Percentiles rank a stretch among this genome's conserved stretches.
phyloP scores from a whole-genome alignment of 371 early-diverging fungal species.

The Mortierella sp. region DNA sequence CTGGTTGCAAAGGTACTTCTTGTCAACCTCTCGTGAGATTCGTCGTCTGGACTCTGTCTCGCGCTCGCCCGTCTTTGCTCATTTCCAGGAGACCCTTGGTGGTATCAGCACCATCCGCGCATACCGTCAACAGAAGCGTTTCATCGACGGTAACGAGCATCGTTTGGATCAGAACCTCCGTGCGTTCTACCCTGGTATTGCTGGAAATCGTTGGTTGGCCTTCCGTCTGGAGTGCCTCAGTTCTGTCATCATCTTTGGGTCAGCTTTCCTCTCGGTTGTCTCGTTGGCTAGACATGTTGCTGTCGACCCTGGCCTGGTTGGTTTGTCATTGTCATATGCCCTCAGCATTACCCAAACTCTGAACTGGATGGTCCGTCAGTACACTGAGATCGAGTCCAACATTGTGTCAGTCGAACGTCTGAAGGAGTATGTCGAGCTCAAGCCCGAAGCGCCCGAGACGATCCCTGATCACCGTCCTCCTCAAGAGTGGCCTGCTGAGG shows the following conservation, averaged over 20 bases:
- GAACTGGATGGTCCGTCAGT: conserved; percentile 88
- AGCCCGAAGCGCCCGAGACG: conserved; percentile 80
- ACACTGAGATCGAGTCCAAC: conserved; percentile 79
- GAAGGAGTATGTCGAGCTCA: conserved; percentile 87
- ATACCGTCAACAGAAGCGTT: conserved; percentile 78
- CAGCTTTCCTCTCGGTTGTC: conserved; percentile 74
- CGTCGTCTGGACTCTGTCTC: conserved; percentile 87
- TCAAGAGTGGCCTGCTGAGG: conserved; percentile 73
- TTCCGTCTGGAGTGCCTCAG: conserved; percentile 89
- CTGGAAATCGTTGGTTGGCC: conserved; percentile 93
- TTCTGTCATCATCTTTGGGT: conserved; percentile 76
- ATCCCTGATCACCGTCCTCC: conserved; percentile 61
- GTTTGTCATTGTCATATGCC: conserved; percentile 89
- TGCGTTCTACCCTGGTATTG: conserved; percentile 86
- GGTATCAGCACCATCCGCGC: conserved; percentile 89
- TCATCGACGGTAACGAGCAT: conserved; percentile 80
- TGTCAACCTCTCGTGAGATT: conserved; percentile 79
- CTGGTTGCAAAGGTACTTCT: conserved; percentile 76
- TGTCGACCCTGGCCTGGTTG: conserved; percentile 83
- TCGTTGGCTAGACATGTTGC: conserved; percentile 59
- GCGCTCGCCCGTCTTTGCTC: conserved; percentile 85
- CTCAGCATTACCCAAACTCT: conserved; percentile 84
- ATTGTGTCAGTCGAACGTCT: conserved; percentile 90
- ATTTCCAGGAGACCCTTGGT: conserved; percentile 83
- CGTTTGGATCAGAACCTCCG: conserved; percentile 85